Evolutionary conservation across 2,329 filamentous ascomycete species (phyloP).

Genomic region (Golovinomyces cichoracearum): DNA sequence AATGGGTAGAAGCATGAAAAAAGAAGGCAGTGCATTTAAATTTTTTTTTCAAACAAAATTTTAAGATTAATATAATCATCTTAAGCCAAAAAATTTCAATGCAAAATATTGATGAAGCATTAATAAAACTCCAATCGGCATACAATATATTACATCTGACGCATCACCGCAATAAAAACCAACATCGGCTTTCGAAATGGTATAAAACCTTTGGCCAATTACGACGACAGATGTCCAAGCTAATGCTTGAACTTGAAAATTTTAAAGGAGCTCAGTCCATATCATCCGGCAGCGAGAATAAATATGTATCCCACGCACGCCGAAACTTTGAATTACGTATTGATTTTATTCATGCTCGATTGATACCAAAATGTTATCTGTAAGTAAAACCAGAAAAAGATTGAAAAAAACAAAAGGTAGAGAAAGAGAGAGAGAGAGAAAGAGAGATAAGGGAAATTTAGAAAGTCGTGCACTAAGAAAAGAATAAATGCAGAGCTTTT

Average conservation of each 20-base stretch:
- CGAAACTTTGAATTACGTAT: slow-evolving; percentile 14
- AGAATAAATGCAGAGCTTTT: no score
- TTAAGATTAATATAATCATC: no score
- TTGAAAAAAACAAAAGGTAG: background rate
- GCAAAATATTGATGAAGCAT: no score
- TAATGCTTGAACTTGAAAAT: slow-evolving; percentile 20
- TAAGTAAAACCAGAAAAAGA: slow-evolving; percentile 14
- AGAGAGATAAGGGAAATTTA: no score
- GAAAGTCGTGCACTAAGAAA: no score
- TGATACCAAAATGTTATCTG: slow-evolving; percentile 22
- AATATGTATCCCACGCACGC: slow-evolving; percentile 10
- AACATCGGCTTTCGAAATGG: slow-evolving; percentile 62
- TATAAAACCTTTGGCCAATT: slow-evolving; percentile 50
- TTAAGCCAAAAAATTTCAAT: no score
- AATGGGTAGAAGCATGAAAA: no score
- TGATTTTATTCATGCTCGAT: slow-evolving; percentile 18
- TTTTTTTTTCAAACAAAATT: no score
- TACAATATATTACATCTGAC: slow-evolving; percentile 41
- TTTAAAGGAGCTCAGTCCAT: slow-evolving; percentile 4
- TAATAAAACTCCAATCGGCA: background rate
- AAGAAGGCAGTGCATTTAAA: no score
- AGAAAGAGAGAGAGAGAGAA: no score
- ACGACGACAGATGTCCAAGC: slow-evolving; percentile 33
- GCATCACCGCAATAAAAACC: slow-evolving; percentile 69
- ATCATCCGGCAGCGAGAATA: slow-evolving; percentile 3